Conservation (phyloP, 2,329 filamentous ascomycete genomes). For the Macrophomina tecta region DNA sequence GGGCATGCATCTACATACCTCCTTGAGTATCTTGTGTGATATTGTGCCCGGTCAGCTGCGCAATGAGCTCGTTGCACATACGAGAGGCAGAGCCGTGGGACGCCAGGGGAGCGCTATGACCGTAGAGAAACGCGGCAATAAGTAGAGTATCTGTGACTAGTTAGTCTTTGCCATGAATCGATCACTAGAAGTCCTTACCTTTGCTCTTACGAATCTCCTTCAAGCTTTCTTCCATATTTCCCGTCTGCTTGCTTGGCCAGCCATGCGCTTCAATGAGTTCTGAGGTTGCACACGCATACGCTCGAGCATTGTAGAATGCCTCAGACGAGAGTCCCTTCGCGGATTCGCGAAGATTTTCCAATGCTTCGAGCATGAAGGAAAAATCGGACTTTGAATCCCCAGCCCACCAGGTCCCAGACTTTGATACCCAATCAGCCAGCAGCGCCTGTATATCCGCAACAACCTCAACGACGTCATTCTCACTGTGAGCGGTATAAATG, state of each 20-base stretch:
- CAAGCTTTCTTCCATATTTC: conserved; percentile 45
- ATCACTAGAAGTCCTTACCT: neutral
- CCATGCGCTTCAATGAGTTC: conserved; percentile 51
- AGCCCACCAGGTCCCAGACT: conserved; percentile 25
- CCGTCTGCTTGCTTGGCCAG: conserved; percentile 43
- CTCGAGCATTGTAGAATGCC: conserved; percentile 52
- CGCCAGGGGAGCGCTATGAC: conserved; percentile 56
- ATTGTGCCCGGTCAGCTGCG: conserved; percentile 63
- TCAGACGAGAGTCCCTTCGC: conserved; percentile 34
- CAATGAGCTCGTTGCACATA: conserved; percentile 66
- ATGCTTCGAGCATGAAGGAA: conserved; percentile 36
- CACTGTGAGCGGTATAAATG: conserved; percentile 53
- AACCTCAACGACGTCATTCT: conserved; percentile 60
- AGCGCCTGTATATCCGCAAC: conserved; percentile 58
- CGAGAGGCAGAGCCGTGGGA: conserved; percentile 55
- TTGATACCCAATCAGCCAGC: conserved; percentile 51
- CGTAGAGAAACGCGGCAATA: conserved; percentile 55
- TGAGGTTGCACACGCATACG: conserved; percentile 44
- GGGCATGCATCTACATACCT: conserved; percentile 39
- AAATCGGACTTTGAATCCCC: neutral
- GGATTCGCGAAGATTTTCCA: conserved; percentile 31
- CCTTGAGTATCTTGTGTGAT: conserved; percentile 50
- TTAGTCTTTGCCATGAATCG: neutral
- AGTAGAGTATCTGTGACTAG: conserved; percentile 50
- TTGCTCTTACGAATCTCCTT: conserved; percentile 36